These are phyloP conservation scores for Yamadazyma dushanensis DNA, from an alignment of 1,139 yeast genomes.

Conservation along the genomic window DNA sequence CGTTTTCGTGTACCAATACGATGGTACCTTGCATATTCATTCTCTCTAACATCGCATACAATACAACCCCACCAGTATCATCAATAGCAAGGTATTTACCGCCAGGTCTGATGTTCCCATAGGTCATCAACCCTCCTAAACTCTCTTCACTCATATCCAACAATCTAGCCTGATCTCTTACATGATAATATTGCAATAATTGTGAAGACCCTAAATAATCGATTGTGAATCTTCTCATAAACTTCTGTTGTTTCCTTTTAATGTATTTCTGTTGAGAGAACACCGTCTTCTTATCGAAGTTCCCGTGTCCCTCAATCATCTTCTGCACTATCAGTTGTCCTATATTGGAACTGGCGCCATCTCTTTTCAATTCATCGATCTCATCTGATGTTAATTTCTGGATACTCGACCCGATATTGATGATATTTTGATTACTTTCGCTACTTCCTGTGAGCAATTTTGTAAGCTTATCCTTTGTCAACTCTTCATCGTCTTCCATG, in stretches of 20 bases:
- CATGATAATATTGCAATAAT: conserved; percentile 69
- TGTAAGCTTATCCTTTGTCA: conserved; percentile 41
- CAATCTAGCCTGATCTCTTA: conserved; percentile 70
- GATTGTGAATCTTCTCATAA: conserved; percentile 79
- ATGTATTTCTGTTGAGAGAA: conserved; percentile 91
- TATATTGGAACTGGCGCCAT: conserved; percentile 58
- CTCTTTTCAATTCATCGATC: conserved; percentile 74
- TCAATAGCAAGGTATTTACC: conserved; percentile 87
- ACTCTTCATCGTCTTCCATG: conserved; percentile 19
- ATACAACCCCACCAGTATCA: conserved; percentile 85
- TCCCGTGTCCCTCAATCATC: conserved; percentile 80
- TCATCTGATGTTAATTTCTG: conserved; percentile 76
- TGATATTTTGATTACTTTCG: conserved; percentile 69
- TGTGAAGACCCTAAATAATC: conserved; percentile 78
- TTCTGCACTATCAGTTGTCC: conserved; percentile 84
- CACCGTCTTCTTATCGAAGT: conserved; percentile 84
- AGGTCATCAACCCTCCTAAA: conserved; percentile 69
- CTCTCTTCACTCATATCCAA: conserved; percentile 84
- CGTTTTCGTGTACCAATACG: conserved; percentile 83
- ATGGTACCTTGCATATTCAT: conserved; percentile 83
- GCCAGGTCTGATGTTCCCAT: conserved; percentile 84
- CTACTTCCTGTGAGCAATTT: conserved; percentile 44
- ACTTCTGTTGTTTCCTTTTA: conserved; percentile 89
- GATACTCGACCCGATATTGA: conserved; percentile 71
- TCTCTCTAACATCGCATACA: conserved; percentile 84